Conservation (phyloP, 2,329 filamentous ascomycete genomes). For the Nigrospora oryzae region DNA sequence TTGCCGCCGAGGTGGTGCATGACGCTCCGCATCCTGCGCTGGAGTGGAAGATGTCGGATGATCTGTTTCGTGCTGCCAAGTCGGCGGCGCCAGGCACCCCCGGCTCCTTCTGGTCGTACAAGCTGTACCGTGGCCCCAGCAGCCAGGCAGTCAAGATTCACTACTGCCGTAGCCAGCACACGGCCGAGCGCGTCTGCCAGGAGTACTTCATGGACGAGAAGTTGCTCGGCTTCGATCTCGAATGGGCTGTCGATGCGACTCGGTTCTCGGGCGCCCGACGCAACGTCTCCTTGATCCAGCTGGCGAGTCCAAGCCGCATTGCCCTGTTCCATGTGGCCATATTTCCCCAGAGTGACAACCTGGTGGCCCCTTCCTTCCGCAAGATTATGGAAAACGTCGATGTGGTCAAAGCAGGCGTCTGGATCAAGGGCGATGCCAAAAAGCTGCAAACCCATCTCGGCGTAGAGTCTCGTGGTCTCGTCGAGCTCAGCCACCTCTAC, state of each 20-base stretch:
- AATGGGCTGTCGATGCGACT: conserved; percentile 59
- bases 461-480: conserved; percentile 56
- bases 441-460: conserved; percentile 59
- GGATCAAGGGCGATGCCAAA: conserved; percentile 62
- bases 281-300: conserved; percentile 74
- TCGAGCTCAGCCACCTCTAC: conserved; percentile 79
- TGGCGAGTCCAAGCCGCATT: conserved; percentile 69
- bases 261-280: conserved; percentile 43
- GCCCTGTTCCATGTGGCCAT: conserved; percentile 74
- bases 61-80: conserved; percentile 39
- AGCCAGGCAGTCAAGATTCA: conserved; percentile 56
- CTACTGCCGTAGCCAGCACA: conserved; percentile 64
- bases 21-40: conserved; percentile 6
- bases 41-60: conserved; percentile 36
- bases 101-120: conserved; percentile 60
- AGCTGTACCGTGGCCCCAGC: conserved; percentile 50
- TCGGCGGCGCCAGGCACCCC: conserved; percentile 31
- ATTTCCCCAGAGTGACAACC: conserved; percentile 42
- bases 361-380: conserved; percentile 64
- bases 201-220: conserved; percentile 60
- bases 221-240: conserved; percentile 81
- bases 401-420: conserved; percentile 70
- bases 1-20: conserved; percentile 8
- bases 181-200: conserved; percentile 57
- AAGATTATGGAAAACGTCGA: conserved; percentile 61